These are phyloP conservation scores for Ceratobasidium sp. DNA, from an alignment of 1,284 basidiomycete genomes.

Conservation along the genomic window DNA sequence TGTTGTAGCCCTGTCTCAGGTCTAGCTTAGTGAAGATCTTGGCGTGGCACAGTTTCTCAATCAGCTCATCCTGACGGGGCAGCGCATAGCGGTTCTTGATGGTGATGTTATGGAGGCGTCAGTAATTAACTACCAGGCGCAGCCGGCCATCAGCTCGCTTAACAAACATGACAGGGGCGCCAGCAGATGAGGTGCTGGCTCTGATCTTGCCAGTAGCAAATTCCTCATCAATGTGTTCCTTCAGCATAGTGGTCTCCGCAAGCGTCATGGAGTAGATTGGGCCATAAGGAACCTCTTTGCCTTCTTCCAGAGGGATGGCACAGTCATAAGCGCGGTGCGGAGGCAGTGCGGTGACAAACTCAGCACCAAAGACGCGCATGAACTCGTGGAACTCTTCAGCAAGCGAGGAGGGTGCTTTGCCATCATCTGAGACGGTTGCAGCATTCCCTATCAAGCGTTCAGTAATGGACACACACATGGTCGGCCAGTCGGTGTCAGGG, in stretches of 20 bases:
- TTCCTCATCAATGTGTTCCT: slow-evolving; percentile 4
- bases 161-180: no score
- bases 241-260: background rate
- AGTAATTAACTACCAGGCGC: no score
- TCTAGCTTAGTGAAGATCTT: no score
- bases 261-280: background rate
- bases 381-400: background rate
- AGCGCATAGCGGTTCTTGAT: no score
- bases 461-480: background rate
- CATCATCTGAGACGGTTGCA: no score
- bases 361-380: background rate
- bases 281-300: background rate
- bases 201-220: background rate
- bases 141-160: no score
- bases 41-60: no score
- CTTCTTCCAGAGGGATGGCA: background rate
- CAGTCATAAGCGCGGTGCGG: background rate
- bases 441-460: background rate
- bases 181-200: background rate
- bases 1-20: no score
- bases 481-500: background rate
- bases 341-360: background rate
- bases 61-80: no score
- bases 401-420: background rate
- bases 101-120: no score